Evolutionary conservation across 2,329 filamentous ascomycete species (phyloP), one percentile per base, ranked within the genome.

Genomic region (Colletotrichum spinosum): DNA sequence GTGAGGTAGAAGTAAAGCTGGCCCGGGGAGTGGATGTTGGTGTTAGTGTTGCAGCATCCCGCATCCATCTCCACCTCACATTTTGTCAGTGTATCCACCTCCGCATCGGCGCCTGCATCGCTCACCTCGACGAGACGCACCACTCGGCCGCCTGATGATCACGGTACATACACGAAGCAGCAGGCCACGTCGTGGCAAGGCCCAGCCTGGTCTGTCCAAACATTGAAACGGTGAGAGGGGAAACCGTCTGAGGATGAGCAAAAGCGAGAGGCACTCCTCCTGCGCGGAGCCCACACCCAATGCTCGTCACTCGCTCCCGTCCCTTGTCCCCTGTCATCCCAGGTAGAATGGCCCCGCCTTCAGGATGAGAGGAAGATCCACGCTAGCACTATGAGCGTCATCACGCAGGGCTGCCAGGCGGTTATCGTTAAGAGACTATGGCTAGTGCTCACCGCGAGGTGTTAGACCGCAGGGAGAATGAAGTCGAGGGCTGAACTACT

Each of bases 351-450:
- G 58, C 63, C 58, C 58, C 59, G 33, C 63, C 63, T 39, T 15
- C n/a, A 56, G 53, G 25, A 25, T 25, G 25, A 25, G 4, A 25
- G 4, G 4, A 25, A 66, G 37, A 37, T 57, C 41, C 62, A 55
- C 46, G n/a, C 39, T 56, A 60, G 60, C 49, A 44, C 35, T 51
- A 25, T 52, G 15, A 45, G 58, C 62, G 58, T 65, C 58, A 63
- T 66, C 37, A 38, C 41, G 48, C 63, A 63, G 53, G 58, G 63
- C 63, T 62, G 52, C 37, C 52, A 49, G 50, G 59, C 37, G 48
- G 44, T 37, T 11, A 63, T 5, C 15, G 15, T 46, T 46, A 25
- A 25, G 25, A 25, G 25, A 51, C 17, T 41, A 8, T n/a, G 8
- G 17, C 8, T 17, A n/a, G 39, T 7, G 45, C 8, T 35, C 15